Percentiles rank a stretch among this genome's conserved stretches.
Conservation (phyloP, 352 stramenopile species). For the Phytopythium mirpurense region DNA sequence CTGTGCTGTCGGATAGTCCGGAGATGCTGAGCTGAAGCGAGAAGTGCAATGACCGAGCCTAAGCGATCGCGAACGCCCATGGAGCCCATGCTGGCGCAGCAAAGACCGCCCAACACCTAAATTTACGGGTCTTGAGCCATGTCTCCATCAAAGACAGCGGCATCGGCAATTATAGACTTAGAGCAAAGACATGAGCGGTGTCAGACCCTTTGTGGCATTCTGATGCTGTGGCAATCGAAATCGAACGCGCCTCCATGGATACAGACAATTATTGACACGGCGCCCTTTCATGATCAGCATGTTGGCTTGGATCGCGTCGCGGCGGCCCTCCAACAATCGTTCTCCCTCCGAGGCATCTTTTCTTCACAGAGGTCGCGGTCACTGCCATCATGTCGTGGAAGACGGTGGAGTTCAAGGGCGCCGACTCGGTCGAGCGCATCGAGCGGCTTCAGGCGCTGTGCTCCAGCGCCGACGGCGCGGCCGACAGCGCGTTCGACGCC, state of each 20-base stretch:
- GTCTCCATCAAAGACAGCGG: no score
- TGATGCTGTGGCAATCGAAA: neutral
- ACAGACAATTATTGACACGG: neutral
- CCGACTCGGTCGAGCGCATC: constrained; percentile 50
- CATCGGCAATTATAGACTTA: neutral
- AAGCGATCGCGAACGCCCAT: neutral
- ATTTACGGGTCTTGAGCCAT: neutral
- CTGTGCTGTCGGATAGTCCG: neutral
- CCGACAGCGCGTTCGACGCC: constrained; percentile 22
- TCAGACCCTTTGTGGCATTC: no score
- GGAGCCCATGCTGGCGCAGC: neutral
- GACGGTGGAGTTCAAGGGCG: constrained; percentile 46
- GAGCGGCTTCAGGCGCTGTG: constrained; percentile 51
- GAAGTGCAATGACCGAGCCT: neutral
- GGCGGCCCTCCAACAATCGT: no score
- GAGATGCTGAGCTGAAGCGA: neutral
- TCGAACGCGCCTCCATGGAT: no score
- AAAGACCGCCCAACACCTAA: no score
- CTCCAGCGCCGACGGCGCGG: constrained; percentile 2
- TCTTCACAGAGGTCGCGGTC: neutral
- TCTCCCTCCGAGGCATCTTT: neutral
- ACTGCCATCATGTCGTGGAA: constrained; percentile 37
- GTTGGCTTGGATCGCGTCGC: neutral
- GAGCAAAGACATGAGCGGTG: constrained; percentile 6
- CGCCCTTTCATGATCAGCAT: neutral